Percentiles rank a stretch among this genome's conserved stretches.
Evolutionary conservation across 805 yeast genomes (phyloP).

Genomic region (Cyberlindnera bimundalis): DNA sequence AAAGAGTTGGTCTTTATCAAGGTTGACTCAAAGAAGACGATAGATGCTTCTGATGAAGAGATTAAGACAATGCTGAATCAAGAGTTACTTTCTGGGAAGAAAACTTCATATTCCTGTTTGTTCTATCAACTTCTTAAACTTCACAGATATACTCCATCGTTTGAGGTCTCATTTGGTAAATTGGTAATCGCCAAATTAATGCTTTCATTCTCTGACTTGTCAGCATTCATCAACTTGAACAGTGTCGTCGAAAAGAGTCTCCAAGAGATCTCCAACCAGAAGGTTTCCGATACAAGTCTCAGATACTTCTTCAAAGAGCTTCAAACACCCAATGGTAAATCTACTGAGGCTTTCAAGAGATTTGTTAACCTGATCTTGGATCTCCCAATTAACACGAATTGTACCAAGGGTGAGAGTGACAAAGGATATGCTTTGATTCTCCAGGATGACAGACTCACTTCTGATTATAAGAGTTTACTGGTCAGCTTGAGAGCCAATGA

Average conservation of each 20-base stretch:
- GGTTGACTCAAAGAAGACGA: slow-evolving; percentile 18
- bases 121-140: slow-evolving; percentile 20
- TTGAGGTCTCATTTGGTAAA: slow-evolving; percentile 27
- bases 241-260: slow-evolving; percentile 15
- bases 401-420: slow-evolving; percentile 25
- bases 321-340: slow-evolving; percentile 13
- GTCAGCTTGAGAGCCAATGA: slow-evolving; percentile 30
- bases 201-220: slow-evolving; percentile 21
- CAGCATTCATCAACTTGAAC: slow-evolving; percentile 15
- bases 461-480: slow-evolving; percentile 24
- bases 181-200: slow-evolving; percentile 22
- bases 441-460: slow-evolving; percentile 22
- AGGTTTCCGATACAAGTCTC: slow-evolving; percentile 19
- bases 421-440: slow-evolving; percentile 24
- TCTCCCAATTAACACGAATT: slow-evolving; percentile 19
- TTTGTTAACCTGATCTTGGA: slow-evolving; percentile 22
- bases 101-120: slow-evolving; percentile 7
- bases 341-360: slow-evolving; percentile 26
- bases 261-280: slow-evolving; percentile 23
- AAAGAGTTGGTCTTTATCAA: slow-evolving; percentile 26
- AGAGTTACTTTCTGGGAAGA: slow-evolving; percentile 11
- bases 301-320: slow-evolving; percentile 28
- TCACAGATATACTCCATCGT: slow-evolving; percentile 19
- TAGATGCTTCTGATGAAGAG: slow-evolving; percentile 20
- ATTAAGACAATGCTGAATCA: slow-evolving; percentile 16